Percentiles rank a stretch among this genome's conserved stretches.
Conservation (phyloP, 345 rosid genomes). For the Linum lewisii region DNA sequence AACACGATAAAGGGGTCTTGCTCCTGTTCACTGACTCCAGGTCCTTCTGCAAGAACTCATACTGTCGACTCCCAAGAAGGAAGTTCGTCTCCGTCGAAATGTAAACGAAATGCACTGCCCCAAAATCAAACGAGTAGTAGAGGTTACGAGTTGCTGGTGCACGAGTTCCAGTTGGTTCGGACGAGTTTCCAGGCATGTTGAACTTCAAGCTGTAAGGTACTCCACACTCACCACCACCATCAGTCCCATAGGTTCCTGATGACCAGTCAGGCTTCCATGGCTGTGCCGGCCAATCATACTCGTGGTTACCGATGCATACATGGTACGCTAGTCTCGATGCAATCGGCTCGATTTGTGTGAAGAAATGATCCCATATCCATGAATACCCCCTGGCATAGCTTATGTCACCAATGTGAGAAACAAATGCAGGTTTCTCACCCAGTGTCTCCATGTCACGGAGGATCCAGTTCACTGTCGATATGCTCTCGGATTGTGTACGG, state of each 20-base stretch:
- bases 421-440: constrained; percentile 50
- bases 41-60: constrained; percentile 57
- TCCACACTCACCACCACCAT: constrained; percentile 97
- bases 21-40: constrained; percentile 64
- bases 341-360: constrained; percentile 58
- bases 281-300: constrained; percentile 87
- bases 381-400: constrained; percentile 85
- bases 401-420: constrained; percentile 88
- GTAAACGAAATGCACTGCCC: constrained; percentile 67
- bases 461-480: constrained; percentile 75
- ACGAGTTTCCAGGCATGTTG: constrained; percentile 85
- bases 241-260: constrained; percentile 42
- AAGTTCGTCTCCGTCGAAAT: constrained; percentile 85
- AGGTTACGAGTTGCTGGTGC: constrained; percentile 72
- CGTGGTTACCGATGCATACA: constrained; percentile 93
- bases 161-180: constrained; percentile 53
- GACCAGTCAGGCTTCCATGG: constrained; percentile 94
- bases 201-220: constrained; percentile 86
- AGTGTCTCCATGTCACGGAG: constrained; percentile 63
- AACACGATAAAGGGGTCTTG: constrained; percentile 73
- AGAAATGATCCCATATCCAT: constrained; percentile 93
- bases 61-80: constrained; percentile 63
- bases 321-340: constrained; percentile 76
- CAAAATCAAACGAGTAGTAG: constrained; percentile 71
- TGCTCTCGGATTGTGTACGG: constrained; percentile 75